phyloP scores from a whole-genome alignment of 768 basidiomycete species.

The Leccinum aurantiacum region DNA sequence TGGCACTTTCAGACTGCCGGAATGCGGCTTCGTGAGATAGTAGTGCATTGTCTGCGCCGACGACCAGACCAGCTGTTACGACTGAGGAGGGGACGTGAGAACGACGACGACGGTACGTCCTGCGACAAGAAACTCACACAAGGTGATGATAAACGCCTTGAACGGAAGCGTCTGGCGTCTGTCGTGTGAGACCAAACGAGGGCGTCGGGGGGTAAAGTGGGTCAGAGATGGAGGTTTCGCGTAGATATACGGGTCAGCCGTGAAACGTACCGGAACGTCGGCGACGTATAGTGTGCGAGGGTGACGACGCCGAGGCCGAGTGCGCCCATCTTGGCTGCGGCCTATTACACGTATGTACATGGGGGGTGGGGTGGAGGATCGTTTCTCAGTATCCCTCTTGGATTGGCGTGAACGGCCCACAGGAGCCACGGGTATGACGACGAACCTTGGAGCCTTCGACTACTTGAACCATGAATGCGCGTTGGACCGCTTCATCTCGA shows the following conservation, averaged over 20 bases:
- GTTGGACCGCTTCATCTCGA: conserved; percentile 53
- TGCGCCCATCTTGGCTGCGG: conserved; percentile 50
- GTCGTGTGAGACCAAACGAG: neutral
- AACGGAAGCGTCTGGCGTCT: conserved; percentile 81
- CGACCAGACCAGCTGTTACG: conserved; percentile 65
- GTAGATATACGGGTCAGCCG: neutral
- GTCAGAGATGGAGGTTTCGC: neutral
- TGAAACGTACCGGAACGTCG: conserved; percentile 58
- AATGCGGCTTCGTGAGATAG: conserved; percentile 65
- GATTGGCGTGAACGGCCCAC: neutral
- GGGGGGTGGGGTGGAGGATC: neutral
- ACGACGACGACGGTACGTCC: neutral
- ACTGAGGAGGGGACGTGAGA: conserved; percentile 38
- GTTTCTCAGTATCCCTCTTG: neutral
- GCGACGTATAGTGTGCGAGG: conserved; percentile 71
- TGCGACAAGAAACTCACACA: conserved; percentile 47
- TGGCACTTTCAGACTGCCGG: conserved; percentile 62
- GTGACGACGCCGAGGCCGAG: conserved; percentile 61
- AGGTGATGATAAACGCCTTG: conserved; percentile 76
- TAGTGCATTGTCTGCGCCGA: conserved; percentile 76
- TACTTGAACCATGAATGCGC: conserved; percentile 60
- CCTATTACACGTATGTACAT: conserved; percentile 34
- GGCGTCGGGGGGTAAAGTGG: neutral
- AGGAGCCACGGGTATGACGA: conserved; percentile 11
- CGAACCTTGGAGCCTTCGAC: conserved; percentile 56